phyloP scores from a whole-genome alignment of 768 basidiomycete species.

The Leccinum rimulosum region DNA sequence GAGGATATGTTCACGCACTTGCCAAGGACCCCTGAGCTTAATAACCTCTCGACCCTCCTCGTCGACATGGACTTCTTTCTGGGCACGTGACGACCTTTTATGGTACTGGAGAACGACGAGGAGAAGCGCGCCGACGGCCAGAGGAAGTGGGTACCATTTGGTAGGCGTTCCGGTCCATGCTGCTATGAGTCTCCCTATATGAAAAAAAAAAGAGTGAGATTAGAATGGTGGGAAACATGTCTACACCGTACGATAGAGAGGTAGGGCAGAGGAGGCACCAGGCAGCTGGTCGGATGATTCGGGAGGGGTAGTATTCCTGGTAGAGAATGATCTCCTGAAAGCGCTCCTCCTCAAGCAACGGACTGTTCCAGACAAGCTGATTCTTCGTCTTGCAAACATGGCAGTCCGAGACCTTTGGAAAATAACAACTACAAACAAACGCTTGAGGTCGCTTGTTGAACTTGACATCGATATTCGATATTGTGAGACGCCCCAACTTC shows the following conservation, averaged over 20 bases:
- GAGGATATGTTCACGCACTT: slow-evolving; percentile 47
- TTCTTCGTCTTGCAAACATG: slow-evolving; percentile 32
- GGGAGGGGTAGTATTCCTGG: slow-evolving; percentile 24
- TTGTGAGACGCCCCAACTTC: too few species aligned
- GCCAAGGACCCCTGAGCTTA: slow-evolving; percentile 87
- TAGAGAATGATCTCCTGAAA: slow-evolving; percentile 26
- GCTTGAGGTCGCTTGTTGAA: too few species aligned
- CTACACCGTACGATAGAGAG: slow-evolving; percentile 44
- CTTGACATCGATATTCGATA: too few species aligned
- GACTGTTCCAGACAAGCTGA: slow-evolving; percentile 32
- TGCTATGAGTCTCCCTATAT: slow-evolving; percentile 57
- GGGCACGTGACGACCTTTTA: slow-evolving; percentile 47
- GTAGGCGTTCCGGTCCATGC: slow-evolving; percentile 88
- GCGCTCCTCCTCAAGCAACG: slow-evolving; percentile 27
- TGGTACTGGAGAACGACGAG: slow-evolving; percentile 77
- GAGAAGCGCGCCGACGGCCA: slow-evolving; percentile 87
- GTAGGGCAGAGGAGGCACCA: slow-evolving; percentile 34
- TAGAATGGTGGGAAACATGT: not conserved
- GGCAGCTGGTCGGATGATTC: slow-evolving; percentile 48
- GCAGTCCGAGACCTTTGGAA: slow-evolving; percentile 16
- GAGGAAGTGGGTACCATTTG: slow-evolving; percentile 92
- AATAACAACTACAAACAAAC: slow-evolving; percentile 27
- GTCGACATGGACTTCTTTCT: slow-evolving; percentile 71
- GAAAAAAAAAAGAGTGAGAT: slow-evolving; percentile 6
- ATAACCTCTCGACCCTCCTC: slow-evolving; percentile 82